Evolutionary conservation across 1,284 basidiomycete genomes (phyloP), one percentile per base, ranked within the genome.

Genomic region (Chalciporus sp.): DNA sequence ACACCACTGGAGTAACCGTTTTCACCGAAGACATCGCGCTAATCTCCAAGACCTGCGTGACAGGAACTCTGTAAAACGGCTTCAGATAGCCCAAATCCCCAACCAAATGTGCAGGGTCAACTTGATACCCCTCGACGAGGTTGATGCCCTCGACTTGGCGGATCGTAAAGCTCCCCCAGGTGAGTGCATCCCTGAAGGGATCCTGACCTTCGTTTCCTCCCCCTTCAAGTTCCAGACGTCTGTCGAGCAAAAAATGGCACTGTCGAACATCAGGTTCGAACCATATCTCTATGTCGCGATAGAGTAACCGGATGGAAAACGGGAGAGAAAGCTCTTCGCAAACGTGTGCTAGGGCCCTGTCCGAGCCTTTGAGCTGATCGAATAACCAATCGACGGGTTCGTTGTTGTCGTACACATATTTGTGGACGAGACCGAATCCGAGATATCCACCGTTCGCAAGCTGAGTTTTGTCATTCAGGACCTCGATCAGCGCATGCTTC

Each of bases 91-190:
- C 33, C 11, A 14, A 14, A 35, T 35, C 12, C 10, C 14, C 14
- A 10, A 14, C 33, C 11, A 35, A 14, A 12, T 16, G 33, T 16
- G 28, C 12, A n/a, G 7, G 12, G 14, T 41, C 12, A 28, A 17
- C 1, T 14, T n/a, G 20, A 10, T 16, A 6, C 12, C 12, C 11
- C 14, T 42, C 39, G 16, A 46, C 19, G 17, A 57, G 17, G 14
- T 14, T 16, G 35, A 60, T 16, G 10, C 27, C 54, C 16, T 60
- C 54, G 0, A 16, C 54, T 16, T 57, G 2, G 49, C 63, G 68
- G 62, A 26, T 57, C 20, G 33, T 74, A 49, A 11, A 29, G 2
- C 50, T 40, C 8, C 11, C 17, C n/a, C n/a, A n/a, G n/a, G n/a
- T n/a, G 1, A 60, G 39, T 9, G 49, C 54, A 6, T 57, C 50